Evolutionary conservation across 352 stramenopile species (phyloP).

Genomic region (Phytophthora parvispora): DNA sequence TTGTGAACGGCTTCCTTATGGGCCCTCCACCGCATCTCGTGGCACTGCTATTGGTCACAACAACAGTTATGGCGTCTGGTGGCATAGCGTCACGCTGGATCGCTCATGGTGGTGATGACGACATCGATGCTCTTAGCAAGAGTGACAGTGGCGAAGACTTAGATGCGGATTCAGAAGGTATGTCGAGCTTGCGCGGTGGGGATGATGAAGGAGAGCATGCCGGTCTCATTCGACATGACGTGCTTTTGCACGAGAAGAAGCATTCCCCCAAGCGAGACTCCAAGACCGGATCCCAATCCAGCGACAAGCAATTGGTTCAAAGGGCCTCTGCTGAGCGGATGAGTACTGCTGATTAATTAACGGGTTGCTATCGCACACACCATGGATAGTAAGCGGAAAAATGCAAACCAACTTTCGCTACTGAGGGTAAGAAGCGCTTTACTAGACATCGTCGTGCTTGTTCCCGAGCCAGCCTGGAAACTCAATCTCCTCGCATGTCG

Average conservation of each 20-base stretch:
- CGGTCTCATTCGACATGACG: slow-evolving; percentile 37
- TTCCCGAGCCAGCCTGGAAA: slow-evolving; percentile 11
- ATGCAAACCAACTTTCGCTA: background rate
- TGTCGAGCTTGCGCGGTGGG: slow-evolving; percentile 6
- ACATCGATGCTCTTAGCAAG: slow-evolving; percentile 31
- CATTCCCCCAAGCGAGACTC: slow-evolving; percentile 17
- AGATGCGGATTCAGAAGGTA: slow-evolving; percentile 12
- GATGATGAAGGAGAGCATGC: slow-evolving; percentile 32
- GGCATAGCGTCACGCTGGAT: slow-evolving; percentile 57
- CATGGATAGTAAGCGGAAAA: background rate
- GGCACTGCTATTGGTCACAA: slow-evolving; percentile 84
- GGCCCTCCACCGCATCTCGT: slow-evolving; percentile 78
- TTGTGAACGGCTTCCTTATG: slow-evolving; percentile 91
- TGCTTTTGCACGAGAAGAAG: slow-evolving; percentile 36
- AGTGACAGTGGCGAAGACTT: slow-evolving; percentile 24
- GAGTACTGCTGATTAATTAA: slow-evolving; percentile 11
- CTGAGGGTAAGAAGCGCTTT: background rate
- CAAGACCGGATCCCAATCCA: background rate
- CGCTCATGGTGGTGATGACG: slow-evolving; percentile 40
- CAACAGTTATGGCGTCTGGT: slow-evolving; percentile 78
- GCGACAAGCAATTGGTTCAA: slow-evolving; percentile 28
- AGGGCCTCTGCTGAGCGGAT: slow-evolving; percentile 13
- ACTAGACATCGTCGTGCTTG: background rate
- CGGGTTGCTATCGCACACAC: background rate
- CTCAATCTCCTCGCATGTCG: slow-evolving; percentile 5